Evolutionary conservation across 1,284 basidiomycete genomes (phyloP), one percentile per base, ranked within the genome.

Genomic region (Vanrija sp.): DNA sequence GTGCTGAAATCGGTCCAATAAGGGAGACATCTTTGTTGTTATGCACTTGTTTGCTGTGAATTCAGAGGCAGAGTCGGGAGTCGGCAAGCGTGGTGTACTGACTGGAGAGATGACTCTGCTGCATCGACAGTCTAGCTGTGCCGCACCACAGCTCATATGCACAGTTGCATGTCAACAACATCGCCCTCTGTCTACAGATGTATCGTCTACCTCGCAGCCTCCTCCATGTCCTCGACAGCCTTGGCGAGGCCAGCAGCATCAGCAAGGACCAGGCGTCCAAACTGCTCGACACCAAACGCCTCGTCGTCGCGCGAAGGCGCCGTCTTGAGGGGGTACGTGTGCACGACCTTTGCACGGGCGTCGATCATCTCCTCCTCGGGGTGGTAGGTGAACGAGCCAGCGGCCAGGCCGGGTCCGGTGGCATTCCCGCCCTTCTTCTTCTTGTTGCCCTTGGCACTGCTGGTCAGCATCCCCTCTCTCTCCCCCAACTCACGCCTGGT

Each of bases 301-400:
- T 89, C 87, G 51, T 80, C 80, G 38, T 86, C 84, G 39, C 87
- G 79, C 3, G 82, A 81, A 51, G 83, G 81, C 1, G 82, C 76
- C 7, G 82, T 79, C 49, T 83, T 82, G 71, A 86, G 86, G 2
- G 78, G 63, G 66, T 86, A 95, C 36, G 87, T 84, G 51, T 85
- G 69, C 0, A 80, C 76, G 58, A 86, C 80, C 0, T 77, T 69
- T 0, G 89, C 83, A 50, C 82, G 76, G 85, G 91, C 76, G 59
- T 82, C 81, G 46, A 91, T 84, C 49, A 80, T 78, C 47, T 86
- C 85, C 72, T 95, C 92, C 71, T 96, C 92, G 0, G 87, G 85
- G 68, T 96, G 92, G 77, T 89, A 94, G 0, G 83, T 77, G 65
- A 85, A 88, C 19, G 66, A 67, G 20, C 75, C 72, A 6, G 76